Conservation (phyloP, 1,284 basidiomycete genomes). For the Austroboletus novae-zelandiae region DNA sequence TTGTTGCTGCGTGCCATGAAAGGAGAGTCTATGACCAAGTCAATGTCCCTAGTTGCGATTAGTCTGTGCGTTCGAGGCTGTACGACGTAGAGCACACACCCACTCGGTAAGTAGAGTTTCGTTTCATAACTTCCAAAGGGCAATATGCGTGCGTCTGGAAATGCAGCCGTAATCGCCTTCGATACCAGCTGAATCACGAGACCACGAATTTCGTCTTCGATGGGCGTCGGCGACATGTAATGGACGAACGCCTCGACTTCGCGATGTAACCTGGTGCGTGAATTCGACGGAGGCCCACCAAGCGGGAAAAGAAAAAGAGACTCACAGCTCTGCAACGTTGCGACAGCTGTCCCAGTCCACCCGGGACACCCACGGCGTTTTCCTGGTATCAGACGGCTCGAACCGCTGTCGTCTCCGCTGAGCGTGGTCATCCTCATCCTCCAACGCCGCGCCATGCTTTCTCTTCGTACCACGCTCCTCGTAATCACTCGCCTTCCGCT, state of each 20-base stretch:
- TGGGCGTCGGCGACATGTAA: conserved; percentile 85
- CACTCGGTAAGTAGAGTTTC: conserved; percentile 89
- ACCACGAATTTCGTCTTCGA: conserved; percentile 83
- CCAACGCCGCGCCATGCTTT: conserved; percentile 42
- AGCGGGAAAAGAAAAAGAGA: conserved; percentile 12
- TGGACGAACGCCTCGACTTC: conserved; percentile 85
- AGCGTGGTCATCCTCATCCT: conserved; percentile 44
- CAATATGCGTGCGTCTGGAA: conserved; percentile 79
- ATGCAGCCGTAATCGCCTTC: conserved; percentile 60
- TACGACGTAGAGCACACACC: conserved; percentile 51
- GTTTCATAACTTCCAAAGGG: conserved; percentile 96
- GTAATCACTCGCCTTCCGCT: conserved; percentile 23
- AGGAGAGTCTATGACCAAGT: conserved; percentile 68
- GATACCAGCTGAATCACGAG: conserved; percentile 77
- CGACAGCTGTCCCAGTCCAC: conserved; percentile 77
- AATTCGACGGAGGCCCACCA: conserved; percentile 4
- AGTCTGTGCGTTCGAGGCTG: conserved; percentile 1
- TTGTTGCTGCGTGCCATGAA: conserved; percentile 65
- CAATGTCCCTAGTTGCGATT: conserved; percentile 59
- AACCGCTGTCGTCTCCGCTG: conserved; percentile 47
- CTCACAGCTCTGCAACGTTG: conserved; percentile 81
- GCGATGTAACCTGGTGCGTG: conserved; percentile 61
- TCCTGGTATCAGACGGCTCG: conserved; percentile 47
- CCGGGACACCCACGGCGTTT: conserved; percentile 77
- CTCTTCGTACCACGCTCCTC: conserved; percentile 37